These are phyloP conservation scores for Tillandsia leiboldiana DNA, from an alignment of 176 grass and related monocot species.

Conservation along the genomic window DNA sequence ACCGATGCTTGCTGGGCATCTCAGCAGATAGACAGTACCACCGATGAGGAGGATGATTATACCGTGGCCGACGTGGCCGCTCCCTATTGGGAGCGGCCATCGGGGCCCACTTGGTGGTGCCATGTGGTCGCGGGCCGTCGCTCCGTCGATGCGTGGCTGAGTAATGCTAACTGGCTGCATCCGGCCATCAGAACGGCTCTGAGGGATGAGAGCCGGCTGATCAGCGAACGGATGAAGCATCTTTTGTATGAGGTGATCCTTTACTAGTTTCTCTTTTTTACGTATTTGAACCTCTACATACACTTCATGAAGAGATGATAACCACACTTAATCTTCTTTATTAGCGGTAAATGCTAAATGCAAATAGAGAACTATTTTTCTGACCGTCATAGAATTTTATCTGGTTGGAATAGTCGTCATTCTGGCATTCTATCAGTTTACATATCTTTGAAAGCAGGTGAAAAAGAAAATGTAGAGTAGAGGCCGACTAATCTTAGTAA, in stretches of 20 bases:
- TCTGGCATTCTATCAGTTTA: no score
- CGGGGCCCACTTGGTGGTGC: slow-evolving; percentile 91
- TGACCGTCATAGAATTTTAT: no score
- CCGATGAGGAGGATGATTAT: slow-evolving; percentile 71
- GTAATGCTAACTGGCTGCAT: slow-evolving; percentile 84
- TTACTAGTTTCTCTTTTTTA: slow-evolving; percentile 15
- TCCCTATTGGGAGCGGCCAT: slow-evolving; percentile 82
- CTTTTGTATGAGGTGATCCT: slow-evolving; percentile 83
- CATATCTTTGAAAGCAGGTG: no score
- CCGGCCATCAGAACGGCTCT: slow-evolving; percentile 85
- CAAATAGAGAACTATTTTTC: no score
- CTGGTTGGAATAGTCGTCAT: no score
- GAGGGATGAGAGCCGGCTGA: slow-evolving; percentile 75
- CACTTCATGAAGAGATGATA: background rate
- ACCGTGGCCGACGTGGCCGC: slow-evolving; percentile 82
- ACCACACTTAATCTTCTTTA: background rate
- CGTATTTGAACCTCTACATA: background rate
- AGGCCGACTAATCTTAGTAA: no score
- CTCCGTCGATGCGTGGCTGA: slow-evolving; percentile 52
- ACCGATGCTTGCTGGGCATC: slow-evolving; percentile 66
- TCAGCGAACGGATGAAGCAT: slow-evolving; percentile 94
- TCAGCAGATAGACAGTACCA: slow-evolving; percentile 34
- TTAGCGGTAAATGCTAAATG: no score
- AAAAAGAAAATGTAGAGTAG: no score
- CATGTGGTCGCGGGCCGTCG: slow-evolving; percentile 70